A percentile compares a stretch with the other conserved stretches of the same genome.
phyloP scores from a whole-genome alignment of 345 rosid genomes.

The Eucalyptus erythrocorys region DNA sequence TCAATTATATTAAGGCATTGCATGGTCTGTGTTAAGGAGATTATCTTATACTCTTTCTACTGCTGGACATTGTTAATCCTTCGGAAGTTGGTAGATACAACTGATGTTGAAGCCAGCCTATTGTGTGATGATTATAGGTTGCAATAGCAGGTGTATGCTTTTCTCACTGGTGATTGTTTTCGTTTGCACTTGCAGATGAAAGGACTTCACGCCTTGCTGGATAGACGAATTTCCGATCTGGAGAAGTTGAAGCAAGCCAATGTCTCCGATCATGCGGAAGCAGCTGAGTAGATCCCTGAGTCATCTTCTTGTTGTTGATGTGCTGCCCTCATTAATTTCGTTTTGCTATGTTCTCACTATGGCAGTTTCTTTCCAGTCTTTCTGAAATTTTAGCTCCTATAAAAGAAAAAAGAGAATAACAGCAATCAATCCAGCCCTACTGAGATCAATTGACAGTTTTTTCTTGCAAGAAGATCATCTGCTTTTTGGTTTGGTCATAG shows the following conservation, averaged over 20 bases:
- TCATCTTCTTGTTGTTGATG: neutral
- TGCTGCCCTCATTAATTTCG: neutral
- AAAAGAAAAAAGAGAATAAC: neutral
- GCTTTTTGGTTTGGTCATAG: neutral
- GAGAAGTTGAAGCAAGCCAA: slow-evolving; percentile 76
- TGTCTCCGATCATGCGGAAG: slow-evolving; percentile 42
- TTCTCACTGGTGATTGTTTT: neutral
- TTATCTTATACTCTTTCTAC: neutral
- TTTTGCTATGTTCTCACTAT: neutral
- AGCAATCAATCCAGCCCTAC: neutral
- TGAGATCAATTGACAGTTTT: neutral
- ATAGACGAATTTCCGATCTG: slow-evolving; percentile 57
- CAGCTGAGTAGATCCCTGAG: slow-evolving; percentile 33
- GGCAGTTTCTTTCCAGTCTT: neutral
- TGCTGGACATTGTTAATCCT: neutral
- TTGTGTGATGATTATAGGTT: neutral
- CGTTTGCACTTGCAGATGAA: slow-evolving; percentile 29
- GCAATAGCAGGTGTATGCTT: neutral
- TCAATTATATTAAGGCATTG: neutral
- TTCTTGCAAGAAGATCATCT: neutral
- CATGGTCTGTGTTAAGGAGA: neutral
- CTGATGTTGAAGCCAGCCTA: neutral
- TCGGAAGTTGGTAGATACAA: neutral
- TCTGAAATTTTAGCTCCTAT: neutral
- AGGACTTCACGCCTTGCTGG: slow-evolving; percentile 54